Evolutionary conservation across 2,329 filamentous ascomycete genomes (phyloP).

Genomic region (Sarocladium strictum): DNA sequence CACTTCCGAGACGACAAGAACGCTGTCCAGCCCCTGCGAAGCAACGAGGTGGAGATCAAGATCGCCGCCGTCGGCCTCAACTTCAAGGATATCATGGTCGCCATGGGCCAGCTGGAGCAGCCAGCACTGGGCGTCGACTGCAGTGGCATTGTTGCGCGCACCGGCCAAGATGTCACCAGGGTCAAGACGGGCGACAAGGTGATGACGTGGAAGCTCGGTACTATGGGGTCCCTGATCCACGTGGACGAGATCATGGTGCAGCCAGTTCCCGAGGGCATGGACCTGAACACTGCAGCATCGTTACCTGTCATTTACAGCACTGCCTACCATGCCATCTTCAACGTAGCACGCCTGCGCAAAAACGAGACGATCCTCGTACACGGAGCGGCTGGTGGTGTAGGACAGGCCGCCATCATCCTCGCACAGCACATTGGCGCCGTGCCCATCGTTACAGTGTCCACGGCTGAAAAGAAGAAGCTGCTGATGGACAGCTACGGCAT

Average conservation of each 20-base stretch:
- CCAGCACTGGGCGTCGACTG: slow-evolving; percentile 13
- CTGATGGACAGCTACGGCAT: slow-evolving; percentile 20
- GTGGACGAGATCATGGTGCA: not conserved
- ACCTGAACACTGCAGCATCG: slow-evolving; percentile 20
- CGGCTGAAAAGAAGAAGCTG: slow-evolving; percentile 19
- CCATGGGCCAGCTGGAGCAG: slow-evolving; percentile 16
- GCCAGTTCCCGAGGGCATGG: slow-evolving; percentile 13
- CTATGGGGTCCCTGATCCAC: slow-evolving; percentile 19
- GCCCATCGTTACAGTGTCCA: slow-evolving; percentile 23
- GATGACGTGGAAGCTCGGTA: slow-evolving; percentile 18
- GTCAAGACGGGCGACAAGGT: slow-evolving; percentile 18
- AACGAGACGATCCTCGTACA: slow-evolving; percentile 26
- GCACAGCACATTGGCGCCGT: slow-evolving; percentile 15
- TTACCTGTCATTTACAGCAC: slow-evolving; percentile 11
- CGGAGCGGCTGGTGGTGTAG: slow-evolving; percentile 21
- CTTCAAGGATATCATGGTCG: slow-evolving; percentile 16
- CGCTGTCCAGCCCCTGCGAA: slow-evolving; percentile 25
- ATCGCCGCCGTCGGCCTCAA: slow-evolving; percentile 17
- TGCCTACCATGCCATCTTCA: slow-evolving; percentile 9
- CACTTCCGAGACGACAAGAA: slow-evolving; percentile 30
- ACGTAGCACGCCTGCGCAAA: slow-evolving; percentile 19
- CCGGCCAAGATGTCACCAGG: slow-evolving; percentile 15
- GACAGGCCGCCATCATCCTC: slow-evolving; percentile 20
- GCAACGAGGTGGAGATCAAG: slow-evolving; percentile 26
- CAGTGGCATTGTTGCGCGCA: slow-evolving; percentile 16